phyloP scores from a whole-genome alignment of 441 rosid genomes.

The Gossypium lobatum region DNA sequence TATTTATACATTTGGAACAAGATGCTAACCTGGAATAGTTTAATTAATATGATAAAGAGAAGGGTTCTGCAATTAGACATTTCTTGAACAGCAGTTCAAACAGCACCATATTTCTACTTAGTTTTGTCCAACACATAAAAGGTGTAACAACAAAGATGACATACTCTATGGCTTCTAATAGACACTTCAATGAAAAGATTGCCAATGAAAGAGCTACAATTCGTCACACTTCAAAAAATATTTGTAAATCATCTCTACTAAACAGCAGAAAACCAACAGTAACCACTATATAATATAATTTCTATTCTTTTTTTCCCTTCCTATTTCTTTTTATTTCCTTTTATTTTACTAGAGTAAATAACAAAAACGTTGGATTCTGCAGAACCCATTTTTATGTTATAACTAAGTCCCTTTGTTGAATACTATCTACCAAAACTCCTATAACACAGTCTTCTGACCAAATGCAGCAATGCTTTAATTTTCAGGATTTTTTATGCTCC shows the following conservation, averaged over 20 bases:
- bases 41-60: neutral
- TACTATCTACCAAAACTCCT: no score
- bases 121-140: neutral
- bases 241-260: neutral
- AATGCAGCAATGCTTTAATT: no score
- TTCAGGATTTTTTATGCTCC: no score
- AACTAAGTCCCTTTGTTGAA: no score
- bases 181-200: neutral
- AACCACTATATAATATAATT: neutral
- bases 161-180: neutral
- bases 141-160: neutral
- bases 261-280: neutral
- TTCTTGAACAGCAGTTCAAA: neutral
- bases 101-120: neutral
- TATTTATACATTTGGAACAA: neutral
- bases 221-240: no score
- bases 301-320: no score
- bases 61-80: neutral
- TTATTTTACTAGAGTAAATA: no score
- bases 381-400: no score
- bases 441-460: no score
- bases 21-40: neutral
- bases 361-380: no score
- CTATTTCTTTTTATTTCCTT: no score
- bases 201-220: neutral